A percentile compares a stretch with the other conserved stretches of the same genome.
Conservation (phyloP, 371 early-diverging fungal species). For the Fennellomyces sp. region DNA sequence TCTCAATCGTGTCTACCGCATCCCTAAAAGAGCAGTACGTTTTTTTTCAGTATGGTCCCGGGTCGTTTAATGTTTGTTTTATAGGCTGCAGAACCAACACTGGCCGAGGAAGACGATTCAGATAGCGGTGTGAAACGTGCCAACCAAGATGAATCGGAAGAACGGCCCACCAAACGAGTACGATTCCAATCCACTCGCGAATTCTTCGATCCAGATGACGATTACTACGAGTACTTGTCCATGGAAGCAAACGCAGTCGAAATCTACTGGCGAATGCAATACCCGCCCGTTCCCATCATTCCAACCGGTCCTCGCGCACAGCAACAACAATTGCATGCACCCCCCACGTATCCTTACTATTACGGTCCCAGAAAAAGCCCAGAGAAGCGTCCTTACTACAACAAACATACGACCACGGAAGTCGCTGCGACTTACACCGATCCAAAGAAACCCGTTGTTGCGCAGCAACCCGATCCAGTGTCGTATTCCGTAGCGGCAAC, state of each 20-base stretch:
- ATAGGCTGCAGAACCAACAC: constrained; percentile 9
- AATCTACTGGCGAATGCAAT: constrained; percentile 20
- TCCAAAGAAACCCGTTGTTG: too few relatives aligned
- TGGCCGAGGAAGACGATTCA: background rate
- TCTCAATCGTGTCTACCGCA: constrained; percentile 64
- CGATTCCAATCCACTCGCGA: constrained; percentile 33
- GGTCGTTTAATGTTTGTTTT: background rate
- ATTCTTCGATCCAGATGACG: constrained; percentile 43
- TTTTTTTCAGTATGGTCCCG: background rate
- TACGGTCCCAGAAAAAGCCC: background rate
- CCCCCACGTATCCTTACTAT: constrained; percentile 3
- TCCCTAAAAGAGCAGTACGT: constrained; percentile 52
- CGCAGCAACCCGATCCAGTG: too few relatives aligned
- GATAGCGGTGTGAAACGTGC: background rate
- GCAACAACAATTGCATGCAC: background rate
- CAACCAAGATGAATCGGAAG: background rate
- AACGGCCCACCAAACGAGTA: constrained; percentile 3
- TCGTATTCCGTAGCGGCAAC: too few relatives aligned
- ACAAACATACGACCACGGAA: background rate
- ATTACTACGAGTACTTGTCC: constrained; percentile 37
- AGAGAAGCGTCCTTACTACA: background rate
- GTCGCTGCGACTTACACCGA: too few relatives aligned
- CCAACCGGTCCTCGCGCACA: constrained; percentile 34
- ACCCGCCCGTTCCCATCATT: constrained; percentile 24
- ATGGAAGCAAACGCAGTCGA: constrained; percentile 17